Percentiles rank a stretch among this genome's conserved stretches.
These are phyloP conservation scores for Daldinia caldariorum DNA, from an alignment of 495 filamentous ascomycete species.

Conservation along the genomic window DNA sequence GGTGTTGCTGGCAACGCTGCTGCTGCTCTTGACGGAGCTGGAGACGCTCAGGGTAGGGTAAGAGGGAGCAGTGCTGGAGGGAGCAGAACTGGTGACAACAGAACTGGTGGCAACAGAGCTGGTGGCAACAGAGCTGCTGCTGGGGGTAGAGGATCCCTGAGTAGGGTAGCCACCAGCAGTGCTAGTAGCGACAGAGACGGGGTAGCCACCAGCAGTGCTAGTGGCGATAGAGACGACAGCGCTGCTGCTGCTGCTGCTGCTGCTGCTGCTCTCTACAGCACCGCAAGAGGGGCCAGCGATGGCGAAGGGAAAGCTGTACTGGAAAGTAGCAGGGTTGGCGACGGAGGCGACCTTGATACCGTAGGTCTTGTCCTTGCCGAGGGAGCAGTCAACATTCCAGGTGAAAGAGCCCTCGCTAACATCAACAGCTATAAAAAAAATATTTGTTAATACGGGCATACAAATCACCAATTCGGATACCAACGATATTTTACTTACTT, in stretches of 20 bases:
- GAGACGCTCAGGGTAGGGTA: slow-evolving; percentile 34
- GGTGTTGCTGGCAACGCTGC: slow-evolving; percentile 21
- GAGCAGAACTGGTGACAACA: no score
- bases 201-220: slow-evolving; percentile 13
- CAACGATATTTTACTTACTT: slow-evolving; percentile 47
- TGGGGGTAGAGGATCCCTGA: slow-evolving; percentile 11
- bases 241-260: no score
- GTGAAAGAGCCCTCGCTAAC: slow-evolving; percentile 44
- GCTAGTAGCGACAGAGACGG: slow-evolving; percentile 11
- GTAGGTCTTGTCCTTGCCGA: slow-evolving; percentile 54
- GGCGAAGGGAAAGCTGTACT: slow-evolving; percentile 62
- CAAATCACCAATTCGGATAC: neutral
- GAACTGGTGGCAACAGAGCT: slow-evolving; percentile 7
- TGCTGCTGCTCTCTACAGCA: slow-evolving; percentile 22
- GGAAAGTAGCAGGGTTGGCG: slow-evolving; percentile 52
- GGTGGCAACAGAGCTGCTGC: slow-evolving; percentile 15
- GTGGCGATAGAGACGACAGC: slow-evolving; percentile 6
- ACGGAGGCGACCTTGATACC: slow-evolving; percentile 56
- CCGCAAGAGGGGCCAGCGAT: slow-evolving; percentile 49
- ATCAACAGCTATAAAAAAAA: slow-evolving; percentile 41
- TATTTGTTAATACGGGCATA: slow-evolving; percentile 22
- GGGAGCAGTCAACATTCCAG: slow-evolving; percentile 53
- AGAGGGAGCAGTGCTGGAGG: slow-evolving; percentile 14
- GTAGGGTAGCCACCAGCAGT: slow-evolving; percentile 5
- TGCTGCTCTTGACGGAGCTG: slow-evolving; percentile 34